These are phyloP conservation scores for Begonia peltatifolia DNA, from an alignment of 306 rosid genomes.

Conservation along the genomic window DNA sequence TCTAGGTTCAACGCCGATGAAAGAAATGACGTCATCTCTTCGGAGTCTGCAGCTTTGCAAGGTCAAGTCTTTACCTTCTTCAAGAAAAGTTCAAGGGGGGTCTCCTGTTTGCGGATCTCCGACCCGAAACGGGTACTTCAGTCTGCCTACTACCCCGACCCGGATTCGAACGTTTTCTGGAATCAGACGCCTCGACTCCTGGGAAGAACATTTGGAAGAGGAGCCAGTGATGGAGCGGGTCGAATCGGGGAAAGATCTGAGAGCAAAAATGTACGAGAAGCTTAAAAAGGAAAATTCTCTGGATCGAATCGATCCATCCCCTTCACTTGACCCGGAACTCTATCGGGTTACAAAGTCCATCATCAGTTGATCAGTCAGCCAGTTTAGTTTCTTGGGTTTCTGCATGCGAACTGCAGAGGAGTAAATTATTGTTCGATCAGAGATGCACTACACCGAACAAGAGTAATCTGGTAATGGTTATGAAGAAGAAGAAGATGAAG, in stretches of 20 bases:
- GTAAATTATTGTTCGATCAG: too few species aligned
- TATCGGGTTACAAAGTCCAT: too few species aligned
- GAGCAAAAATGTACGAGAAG: conserved; percentile 60
- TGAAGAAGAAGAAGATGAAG: too few species aligned
- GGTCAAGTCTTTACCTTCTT: conserved; percentile 37
- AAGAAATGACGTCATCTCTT: conserved; percentile 41
- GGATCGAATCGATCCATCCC: conserved; percentile 16
- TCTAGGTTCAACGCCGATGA: conserved; percentile 34
- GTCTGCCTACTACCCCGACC: conserved; percentile 58
- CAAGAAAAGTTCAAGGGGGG: conserved; percentile 25
- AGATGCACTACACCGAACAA: too few species aligned
- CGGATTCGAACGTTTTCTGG: conserved; percentile 24
- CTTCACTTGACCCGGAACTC: not conserved
- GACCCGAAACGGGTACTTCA: conserved; percentile 45
- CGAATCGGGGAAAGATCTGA: conserved; percentile 53
- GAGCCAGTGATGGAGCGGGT: conserved; percentile 81
- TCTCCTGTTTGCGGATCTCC: conserved; percentile 51
- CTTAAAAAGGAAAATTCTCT: conserved; percentile 56
- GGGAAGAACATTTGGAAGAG: conserved; percentile 41
- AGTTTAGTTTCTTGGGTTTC: too few species aligned
- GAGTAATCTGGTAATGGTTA: too few species aligned
- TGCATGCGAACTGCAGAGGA: too few species aligned
- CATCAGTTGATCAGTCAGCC: too few species aligned
- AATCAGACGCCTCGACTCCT: conserved; percentile 19
- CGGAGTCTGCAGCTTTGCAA: conserved; percentile 52